Evolutionary conservation across 176 grass and related monocot genomes (phyloP).

Genomic region (Triticum aestivum): DNA sequence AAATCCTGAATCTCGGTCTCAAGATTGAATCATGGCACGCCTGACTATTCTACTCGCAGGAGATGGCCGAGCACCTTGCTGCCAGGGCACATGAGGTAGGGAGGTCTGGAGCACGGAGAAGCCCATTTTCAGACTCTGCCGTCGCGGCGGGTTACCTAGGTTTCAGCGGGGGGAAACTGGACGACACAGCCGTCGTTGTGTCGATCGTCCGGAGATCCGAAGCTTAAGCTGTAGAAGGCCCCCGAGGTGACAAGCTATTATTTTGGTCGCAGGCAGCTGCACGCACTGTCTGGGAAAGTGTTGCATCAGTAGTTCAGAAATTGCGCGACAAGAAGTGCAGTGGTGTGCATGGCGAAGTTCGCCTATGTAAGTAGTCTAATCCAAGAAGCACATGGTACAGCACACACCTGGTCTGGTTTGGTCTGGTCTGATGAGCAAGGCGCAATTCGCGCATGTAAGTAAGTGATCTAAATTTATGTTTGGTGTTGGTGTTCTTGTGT

Average conservation of each 20-base stretch:
- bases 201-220: conserved; percentile 53
- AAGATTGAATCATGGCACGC: not conserved
- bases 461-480: not conserved
- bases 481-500: not conserved
- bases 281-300: not conserved
- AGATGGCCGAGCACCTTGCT: conserved; percentile 67
- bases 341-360: not conserved
- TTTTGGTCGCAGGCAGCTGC: conserved; percentile 8
- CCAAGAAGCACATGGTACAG: too few species aligned
- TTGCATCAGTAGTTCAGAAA: not conserved
- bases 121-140: conserved; percentile 89
- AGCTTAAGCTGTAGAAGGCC: conserved; percentile 17
- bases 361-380: too few species aligned
- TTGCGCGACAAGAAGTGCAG: not conserved
- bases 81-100: conserved; percentile 69
- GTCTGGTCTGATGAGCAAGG: not conserved
- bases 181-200: conserved; percentile 63
- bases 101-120: conserved; percentile 63
- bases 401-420: not conserved
- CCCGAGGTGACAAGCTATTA: not conserved
- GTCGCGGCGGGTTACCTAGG: conserved; percentile 59
- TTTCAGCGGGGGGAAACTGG: conserved; percentile 79
- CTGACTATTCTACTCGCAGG: conserved; percentile 42
- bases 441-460: not conserved
- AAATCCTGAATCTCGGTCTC: not conserved